Evolutionary conservation across 2,329 filamentous ascomycete genomes (phyloP).

Genomic region (Arthrobotrys pseudoclavata): DNA sequence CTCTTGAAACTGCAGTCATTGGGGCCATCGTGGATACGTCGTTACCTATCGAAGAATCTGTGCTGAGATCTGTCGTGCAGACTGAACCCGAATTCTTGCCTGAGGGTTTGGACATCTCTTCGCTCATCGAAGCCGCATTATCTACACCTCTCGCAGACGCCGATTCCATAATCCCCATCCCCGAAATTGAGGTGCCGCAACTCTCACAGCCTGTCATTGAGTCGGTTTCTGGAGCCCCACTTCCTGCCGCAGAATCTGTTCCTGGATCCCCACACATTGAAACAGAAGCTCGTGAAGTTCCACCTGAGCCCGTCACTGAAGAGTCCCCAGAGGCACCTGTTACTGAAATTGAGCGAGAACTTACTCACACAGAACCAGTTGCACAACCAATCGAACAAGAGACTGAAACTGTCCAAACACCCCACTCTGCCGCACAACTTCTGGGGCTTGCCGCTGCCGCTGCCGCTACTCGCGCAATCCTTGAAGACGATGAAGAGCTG

Average conservation of each 20-base stretch:
- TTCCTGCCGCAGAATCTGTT: background rate
- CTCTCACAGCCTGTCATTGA: slow-evolving; percentile 7
- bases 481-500: background rate
- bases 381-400: background rate
- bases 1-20: slow-evolving; percentile 1
- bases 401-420: background rate
- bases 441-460: slow-evolving; percentile 40
- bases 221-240: slow-evolving; percentile 19
- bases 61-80: slow-evolving; percentile 30
- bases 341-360: background rate
- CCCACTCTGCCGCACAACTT: slow-evolving; percentile 42
- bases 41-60: slow-evolving; percentile 8
- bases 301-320: background rate
- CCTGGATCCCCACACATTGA: background rate
- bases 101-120: slow-evolving; percentile 34
- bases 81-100: slow-evolving; percentile 16
- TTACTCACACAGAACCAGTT: background rate
- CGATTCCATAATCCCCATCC: slow-evolving; percentile 40
- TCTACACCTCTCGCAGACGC: slow-evolving; percentile 48
- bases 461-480: slow-evolving; percentile 9
- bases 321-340: background rate
- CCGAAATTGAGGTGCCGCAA: slow-evolving; percentile 32
- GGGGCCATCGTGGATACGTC: slow-evolving; percentile 3
- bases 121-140: slow-evolving; percentile 54
- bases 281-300: background rate